Base-by-base conservation (phyloP, 768 basidiomycete species). In the Suillus clintonianus region DNA sequence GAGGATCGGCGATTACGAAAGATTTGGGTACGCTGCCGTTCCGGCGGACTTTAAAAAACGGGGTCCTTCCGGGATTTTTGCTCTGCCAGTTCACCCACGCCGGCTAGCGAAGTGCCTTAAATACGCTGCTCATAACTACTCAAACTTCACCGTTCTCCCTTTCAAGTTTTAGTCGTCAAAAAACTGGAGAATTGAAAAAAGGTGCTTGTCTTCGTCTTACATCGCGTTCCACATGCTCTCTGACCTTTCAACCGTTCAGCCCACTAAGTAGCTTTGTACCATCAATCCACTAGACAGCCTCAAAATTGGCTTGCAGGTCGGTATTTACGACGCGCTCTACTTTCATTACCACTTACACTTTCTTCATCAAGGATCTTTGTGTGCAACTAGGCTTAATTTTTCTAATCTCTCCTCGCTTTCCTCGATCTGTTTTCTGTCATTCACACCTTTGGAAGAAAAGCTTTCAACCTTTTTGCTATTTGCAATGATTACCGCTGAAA, bases 251-350 rank as follows among this genome's bases (percentile, higher is more conserved):
- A 64, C 64, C 64, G 62, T 19, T 17, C 61, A 79, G 83, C 81
- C 79, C 76, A 72, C 78, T 72, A 76, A 80, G 82, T 85, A 83
- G 77, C 80, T 82, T 85, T 93, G 91, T 93, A 93, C 74, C 88
- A 92, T 82, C 90, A 91, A 80, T 86, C 83, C 85, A 82, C 84
- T 82, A 88, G 87, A 89, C 86, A 82, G 86, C 85, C 86, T 83
- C 82, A 85, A 87, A 88, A 83, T 85, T 84, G 83, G 84, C 85
- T 88, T 81, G 81, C 86, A 87, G 89, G 89, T 79, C 63, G n/a
- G 76, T 59, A 62, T 72, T 54, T 73, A 10, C 27, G 58, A 59
- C 68, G 61, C 70, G 70, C 67, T 70, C 66, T 68, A 56, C 65
- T 51, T 68, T 69, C 64, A 5, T 45, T 65, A 54, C 53, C 68